Conservation (phyloP, 805 yeast genomes). For the Kazachstania bromeliacearum region DNA sequence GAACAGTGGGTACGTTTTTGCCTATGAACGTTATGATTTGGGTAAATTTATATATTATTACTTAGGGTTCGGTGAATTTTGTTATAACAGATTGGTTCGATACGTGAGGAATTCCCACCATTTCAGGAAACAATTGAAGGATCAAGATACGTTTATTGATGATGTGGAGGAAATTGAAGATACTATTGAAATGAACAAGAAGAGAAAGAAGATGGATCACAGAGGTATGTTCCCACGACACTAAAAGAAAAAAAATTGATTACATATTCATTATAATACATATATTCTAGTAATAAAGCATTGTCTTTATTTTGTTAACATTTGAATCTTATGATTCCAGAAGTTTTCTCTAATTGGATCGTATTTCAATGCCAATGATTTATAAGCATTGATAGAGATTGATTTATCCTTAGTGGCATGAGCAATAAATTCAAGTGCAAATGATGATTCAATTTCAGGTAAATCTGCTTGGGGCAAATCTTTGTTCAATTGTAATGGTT, state of each 20-base stretch:
- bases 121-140: conserved; percentile 31
- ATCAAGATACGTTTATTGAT: conserved; percentile 14
- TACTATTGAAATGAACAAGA: not conserved
- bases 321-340: conserved; percentile 45
- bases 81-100: conserved; percentile 42
- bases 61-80: conserved; percentile 50
- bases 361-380: conserved; percentile 40
- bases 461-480: conserved; percentile 12
- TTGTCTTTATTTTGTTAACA: conserved; percentile 1
- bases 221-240: not conserved
- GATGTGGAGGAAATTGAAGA: conserved; percentile 2
- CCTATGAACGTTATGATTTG: conserved; percentile 30
- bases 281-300: not conserved
- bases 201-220: not conserved
- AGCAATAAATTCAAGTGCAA: conserved; percentile 57
- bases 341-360: conserved; percentile 56
- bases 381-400: conserved; percentile 38
- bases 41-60: conserved; percentile 44
- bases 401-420: conserved; percentile 32
- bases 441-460: conserved; percentile 38
- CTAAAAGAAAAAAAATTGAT: conserved; percentile 36
- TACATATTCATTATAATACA: conserved; percentile 2
- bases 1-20: conserved; percentile 60
- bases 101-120: conserved; percentile 40
- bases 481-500: conserved; percentile 3